Evolutionary conservation across 768 basidiomycete species (phyloP), one percentile per base, ranked within the genome.

Genomic region (Cyclocybe aegerita): DNA sequence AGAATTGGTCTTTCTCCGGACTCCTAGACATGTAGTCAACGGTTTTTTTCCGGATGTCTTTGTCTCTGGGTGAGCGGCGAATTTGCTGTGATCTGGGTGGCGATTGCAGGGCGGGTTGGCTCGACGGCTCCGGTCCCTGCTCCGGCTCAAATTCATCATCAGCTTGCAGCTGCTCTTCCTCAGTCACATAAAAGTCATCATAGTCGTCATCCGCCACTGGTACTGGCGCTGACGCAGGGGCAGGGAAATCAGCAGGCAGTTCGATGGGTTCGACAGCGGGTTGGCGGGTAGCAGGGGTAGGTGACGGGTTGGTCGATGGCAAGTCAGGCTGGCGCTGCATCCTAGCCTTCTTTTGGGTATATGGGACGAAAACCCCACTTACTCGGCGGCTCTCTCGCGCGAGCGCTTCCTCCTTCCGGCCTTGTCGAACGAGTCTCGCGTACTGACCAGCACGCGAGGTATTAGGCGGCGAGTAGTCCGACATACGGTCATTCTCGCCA

Each of bases 331-430:
- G 23, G 3, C 33, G 53, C 12, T 23, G 40, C 39, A 9, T 39
- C 39, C 31, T 17, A 29, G 15, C 16, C 12, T 34, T 12, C 6
- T 32, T 32, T 34, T 54, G 58, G 30, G 51, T 54, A 56, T n/a
- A 57, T 46, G 46, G 43, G 52, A 59, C 44, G 54, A 48, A 47
- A 52, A 66, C 32, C 49, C 57, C 56, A 48, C 70, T 71, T 4
- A 66, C 70, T 11, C 71, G 68, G 35, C 60, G 55, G 48, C 61
- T 51, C 54, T 72, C 72, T 31, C 71, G 63, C 39, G 60, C 57
- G 12, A 70, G 34, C 2, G 72, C 72, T 53, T 75, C 73, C 11
- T 66, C 60, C 43, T 49, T 43, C 42, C 72, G 61, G 2, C 71
- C 73, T 50, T 71, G 67, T 51, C 58, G 63, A 8, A 60, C 57